Base-by-base conservation (phyloP, 2,329 filamentous ascomycete species). In the Paecilomyces niveus region DNA sequence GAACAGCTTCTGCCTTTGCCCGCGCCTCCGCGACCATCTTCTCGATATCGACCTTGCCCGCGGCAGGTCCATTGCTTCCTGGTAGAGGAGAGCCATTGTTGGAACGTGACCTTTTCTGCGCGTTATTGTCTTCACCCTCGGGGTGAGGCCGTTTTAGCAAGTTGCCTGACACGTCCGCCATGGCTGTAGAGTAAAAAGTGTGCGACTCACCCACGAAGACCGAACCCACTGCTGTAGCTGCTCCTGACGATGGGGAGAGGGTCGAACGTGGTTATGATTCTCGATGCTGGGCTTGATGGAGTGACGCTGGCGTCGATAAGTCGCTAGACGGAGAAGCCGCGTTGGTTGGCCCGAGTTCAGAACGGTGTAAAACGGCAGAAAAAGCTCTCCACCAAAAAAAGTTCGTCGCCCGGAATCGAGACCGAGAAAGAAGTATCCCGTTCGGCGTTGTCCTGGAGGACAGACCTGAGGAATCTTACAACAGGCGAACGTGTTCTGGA, bases 51-150 rank as follows among this genome's bases (percentile, higher is more conserved):
- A 74, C 68, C 60, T 76, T 77, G 24, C 67, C 70, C 18, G 70
- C 49, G 33, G 67, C 60, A 35, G 68, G 57, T 21, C 67, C 70
- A 57, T 71, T 73, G 59, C 74, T 72, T 3, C 65, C 64, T 35
- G 78, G 77, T 58, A 69, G 65, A 51, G 79, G 78, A 26, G 79
- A 80, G 58, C 77, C 78, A 78, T 80, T 69, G 63, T 78, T 80
- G 57, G 79, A 81, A 57, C 79, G 76, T 58, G 76, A 71, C 67
- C 74, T 74, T 67, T 81, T 81, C 65, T 78, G 76, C 55, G 73
- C 65, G 63, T 75, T 74, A 60, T 69, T 67, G 56, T 71, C 73
- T 65, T 78, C 75, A 62, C 78, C 77, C 67, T 77, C 76, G 54
- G 77, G 74, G 68, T 78, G 76, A 73, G 76, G 75, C 64, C 79